Conservation (phyloP, 805 yeast species). For the Jamesozyma jinghongensis region DNA sequence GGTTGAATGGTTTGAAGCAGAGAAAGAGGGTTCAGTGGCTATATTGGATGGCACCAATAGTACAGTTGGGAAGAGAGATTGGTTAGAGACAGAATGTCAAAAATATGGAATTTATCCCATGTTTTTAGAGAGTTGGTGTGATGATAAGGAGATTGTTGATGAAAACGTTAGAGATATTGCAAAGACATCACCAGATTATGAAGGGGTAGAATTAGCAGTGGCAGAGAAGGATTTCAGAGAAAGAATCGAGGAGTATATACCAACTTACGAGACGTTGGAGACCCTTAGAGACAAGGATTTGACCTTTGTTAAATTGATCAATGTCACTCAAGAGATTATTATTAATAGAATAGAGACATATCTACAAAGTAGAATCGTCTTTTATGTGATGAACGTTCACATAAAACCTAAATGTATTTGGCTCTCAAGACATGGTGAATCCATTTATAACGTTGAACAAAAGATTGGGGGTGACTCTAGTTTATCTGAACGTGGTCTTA, state of each 20-base stretch:
- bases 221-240: slow-evolving; percentile 65
- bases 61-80: slow-evolving; percentile 59
- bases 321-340: slow-evolving; percentile 80
- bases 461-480: slow-evolving; percentile 94
- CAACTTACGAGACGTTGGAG: slow-evolving; percentile 68
- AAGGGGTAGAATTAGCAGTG: slow-evolving; percentile 53
- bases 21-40: slow-evolving; percentile 74
- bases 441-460: slow-evolving; percentile 83
- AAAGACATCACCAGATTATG: slow-evolving; percentile 77
- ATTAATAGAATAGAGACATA: slow-evolving; percentile 83
- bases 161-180: slow-evolving; percentile 81
- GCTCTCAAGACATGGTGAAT: slow-evolving; percentile 94
- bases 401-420: slow-evolving; percentile 87
- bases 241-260: slow-evolving; percentile 67
- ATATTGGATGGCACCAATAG: slow-evolving; percentile 91
- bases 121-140: slow-evolving; percentile 88
- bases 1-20: slow-evolving; percentile 68
- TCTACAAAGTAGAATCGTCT: slow-evolving; percentile 84
- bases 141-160: slow-evolving; percentile 66
- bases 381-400: slow-evolving; percentile 91
- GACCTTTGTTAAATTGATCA: slow-evolving; percentile 80
- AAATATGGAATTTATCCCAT: slow-evolving; percentile 72
- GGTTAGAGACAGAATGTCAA: slow-evolving; percentile 52
- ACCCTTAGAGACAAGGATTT: slow-evolving; percentile 47
- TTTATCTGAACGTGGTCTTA: slow-evolving; percentile 72